Conservation (phyloP, 345 rosid species). For the Tarenaya hassleriana region DNA sequence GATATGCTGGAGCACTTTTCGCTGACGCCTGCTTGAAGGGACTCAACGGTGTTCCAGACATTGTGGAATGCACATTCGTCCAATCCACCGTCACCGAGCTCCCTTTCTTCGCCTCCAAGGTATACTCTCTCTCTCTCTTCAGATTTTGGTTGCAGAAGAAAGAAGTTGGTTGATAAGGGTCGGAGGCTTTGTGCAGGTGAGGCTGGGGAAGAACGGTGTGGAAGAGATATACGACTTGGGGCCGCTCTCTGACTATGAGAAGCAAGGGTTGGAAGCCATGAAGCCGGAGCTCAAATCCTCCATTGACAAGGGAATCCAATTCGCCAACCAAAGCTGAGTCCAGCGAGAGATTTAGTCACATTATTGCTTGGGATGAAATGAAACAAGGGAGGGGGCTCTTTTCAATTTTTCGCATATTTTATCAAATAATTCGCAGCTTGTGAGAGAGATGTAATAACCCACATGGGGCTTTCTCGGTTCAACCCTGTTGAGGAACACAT, state of each 20-base stretch:
- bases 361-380: too few species aligned
- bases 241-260: slow-evolving; percentile 66
- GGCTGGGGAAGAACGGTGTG: slow-evolving; percentile 74
- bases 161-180: too few species aligned
- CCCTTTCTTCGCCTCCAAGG: slow-evolving; percentile 86
- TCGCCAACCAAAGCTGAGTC: slow-evolving; percentile 43
- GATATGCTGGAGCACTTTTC: slow-evolving; percentile 85
- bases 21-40: slow-evolving; percentile 91
- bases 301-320: slow-evolving; percentile 72
- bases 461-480: too few species aligned
- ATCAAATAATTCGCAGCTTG: too few species aligned
- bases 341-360: too few species aligned
- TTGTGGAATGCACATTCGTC: slow-evolving; percentile 69
- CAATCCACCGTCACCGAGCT: slow-evolving; percentile 69
- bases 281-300: slow-evolving; percentile 67
- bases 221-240: slow-evolving; percentile 74
- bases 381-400: too few species aligned
- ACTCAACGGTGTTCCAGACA: slow-evolving; percentile 72
- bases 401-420: too few species aligned
- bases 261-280: slow-evolving; percentile 57
- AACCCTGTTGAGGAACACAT: too few species aligned
- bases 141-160: too few species aligned
- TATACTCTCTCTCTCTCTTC: too few species aligned
- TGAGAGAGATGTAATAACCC: too few species aligned
- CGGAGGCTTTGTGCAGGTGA: slow-evolving; percentile 70